A percentile compares a stretch with the other conserved stretches of the same genome.
Conservation (phyloP, 148 eudicot species). For the Rhododendron ovatum region DNA sequence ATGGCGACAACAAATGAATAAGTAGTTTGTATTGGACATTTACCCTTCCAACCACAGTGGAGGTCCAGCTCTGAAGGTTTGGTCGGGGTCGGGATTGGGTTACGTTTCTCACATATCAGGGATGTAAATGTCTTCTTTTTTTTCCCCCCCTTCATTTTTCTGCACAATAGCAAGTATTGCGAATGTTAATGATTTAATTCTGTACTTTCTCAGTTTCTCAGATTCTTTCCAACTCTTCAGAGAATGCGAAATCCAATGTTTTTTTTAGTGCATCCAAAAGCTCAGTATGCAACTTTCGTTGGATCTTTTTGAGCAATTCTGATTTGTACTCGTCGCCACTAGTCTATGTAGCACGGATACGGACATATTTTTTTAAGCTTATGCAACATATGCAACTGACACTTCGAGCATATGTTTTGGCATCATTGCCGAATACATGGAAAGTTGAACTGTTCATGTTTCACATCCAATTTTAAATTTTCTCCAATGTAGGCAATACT, state of each 20-base stretch:
- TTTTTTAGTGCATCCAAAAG: neutral
- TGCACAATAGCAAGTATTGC: neutral
- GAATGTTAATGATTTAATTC: neutral
- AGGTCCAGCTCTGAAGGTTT: neutral
- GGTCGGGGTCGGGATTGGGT: neutral
- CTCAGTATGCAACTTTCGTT: neutral
- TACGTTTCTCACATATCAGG: neutral
- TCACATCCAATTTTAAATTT: neutral
- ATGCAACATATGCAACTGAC: neutral
- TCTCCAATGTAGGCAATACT: conserved; percentile 35
- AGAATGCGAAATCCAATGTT: neutral
- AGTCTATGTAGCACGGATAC: neutral
- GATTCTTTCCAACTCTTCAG: neutral
- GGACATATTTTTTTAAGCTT: neutral
- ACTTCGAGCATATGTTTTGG: neutral
- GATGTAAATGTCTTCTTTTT: neutral
- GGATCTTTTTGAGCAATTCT: neutral
- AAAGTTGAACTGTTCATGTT: neutral
- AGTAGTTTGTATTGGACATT: neutral
- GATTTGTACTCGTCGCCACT: neutral
- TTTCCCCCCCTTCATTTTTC: neutral
- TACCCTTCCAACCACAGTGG: neutral
- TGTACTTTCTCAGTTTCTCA: neutral
- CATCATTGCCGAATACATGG: neutral
- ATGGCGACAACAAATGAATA: neutral